Base-by-base conservation (phyloP, 2,329 filamentous ascomycete genomes). In the Claviceps purpurea region DNA sequence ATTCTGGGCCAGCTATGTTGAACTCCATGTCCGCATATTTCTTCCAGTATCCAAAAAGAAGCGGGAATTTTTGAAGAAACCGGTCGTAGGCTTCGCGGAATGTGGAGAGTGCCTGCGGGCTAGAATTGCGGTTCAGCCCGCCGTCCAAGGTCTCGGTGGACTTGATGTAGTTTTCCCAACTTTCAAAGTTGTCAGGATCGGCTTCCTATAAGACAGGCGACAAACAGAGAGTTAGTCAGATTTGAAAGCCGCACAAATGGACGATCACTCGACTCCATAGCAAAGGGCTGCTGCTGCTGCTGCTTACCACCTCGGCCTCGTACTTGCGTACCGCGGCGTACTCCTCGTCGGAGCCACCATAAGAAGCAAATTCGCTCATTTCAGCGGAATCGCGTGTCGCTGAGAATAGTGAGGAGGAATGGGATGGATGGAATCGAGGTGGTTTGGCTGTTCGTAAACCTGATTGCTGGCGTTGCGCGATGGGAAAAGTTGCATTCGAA, bases 31-130 rank as follows among this genome's bases (percentile, higher is more conserved):
- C 91, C 63, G 93, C 93, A 76, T 97, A 98, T 68, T 96, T 97
- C 74, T 97, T 97, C 93, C 93, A 98, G 73, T 97, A 98, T 50
- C 91, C 93, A 63, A 97, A 98, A 41, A 97, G 81, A 11, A 97
- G 78, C 2, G 93, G 93, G 58, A 96, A 98, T 65, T 95, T 96
- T 55, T 87, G 81, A 22, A 98, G 84, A 64, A 98, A 94, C 47
- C 86, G 82, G 67, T 98, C 90, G 73, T 95, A 97, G 56, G 87
- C 81, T 67, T 87, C 82, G 68, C 93, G 85, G 52, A 89, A 85
- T 11, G 89, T 84, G 20, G 89, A 84, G 60, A 98, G 89, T 30
- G 93, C 88, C 64, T 94, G 87, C 1, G 93, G 90, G 65, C 87
- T 96, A 43, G 93, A 97, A 71, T 98, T 98, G 61, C 93, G 86